Base-by-base conservation (phyloP, 208 protist species). In the Crithidia sp. region DNA sequence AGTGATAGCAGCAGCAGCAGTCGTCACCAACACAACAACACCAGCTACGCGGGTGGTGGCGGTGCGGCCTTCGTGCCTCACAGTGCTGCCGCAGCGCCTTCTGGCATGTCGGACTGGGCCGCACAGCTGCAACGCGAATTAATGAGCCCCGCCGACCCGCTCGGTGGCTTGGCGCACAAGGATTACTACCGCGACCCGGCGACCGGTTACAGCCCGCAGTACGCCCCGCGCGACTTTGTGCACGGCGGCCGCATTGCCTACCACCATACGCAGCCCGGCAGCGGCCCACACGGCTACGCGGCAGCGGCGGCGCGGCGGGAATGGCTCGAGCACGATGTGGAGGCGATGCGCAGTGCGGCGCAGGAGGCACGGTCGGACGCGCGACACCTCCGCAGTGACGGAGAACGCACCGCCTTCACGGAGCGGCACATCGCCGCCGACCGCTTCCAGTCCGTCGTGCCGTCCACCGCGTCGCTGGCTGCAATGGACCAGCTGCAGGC, bases 121-220 rank as follows among this genome's bases (percentile, higher is more conserved):
- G 40, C 71, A 43, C 86, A 81, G 61, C 79, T 96, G 78, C 88
- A 93, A 66, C 74, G 74, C n/a, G 90, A 97, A 77, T 81, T 95
- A 45, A 85, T 93, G 56, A 52, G 76, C 44, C 87, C 93, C 43
- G 61, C 19, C 0, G 92, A 97, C 59, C 88, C 92, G 1, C 71
- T 97, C 4, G 87, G 87, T n/a, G 92, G 92, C 14, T 67, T 91
- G 39, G 83, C 81, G 8, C 90, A 94, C 79, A 91, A 90, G 77
- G 92, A 97, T 70, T 95, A 93, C 83, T 97, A 93, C 66, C 90
- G 92, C 6, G 92, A 96, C 68, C 85, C 90, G 0, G 76, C 83
- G 5, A 73, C 70, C 53, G 92, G 92, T 10, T 95, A 92, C 79
- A 74, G 64, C 10, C 90, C 92, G 37, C 85, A 92, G 72, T 97